A percentile compares a stretch with the other conserved stretches of the same genome.
phyloP scores from a whole-genome alignment of 495 filamentous ascomycete species.

The Niebla homalea region DNA sequence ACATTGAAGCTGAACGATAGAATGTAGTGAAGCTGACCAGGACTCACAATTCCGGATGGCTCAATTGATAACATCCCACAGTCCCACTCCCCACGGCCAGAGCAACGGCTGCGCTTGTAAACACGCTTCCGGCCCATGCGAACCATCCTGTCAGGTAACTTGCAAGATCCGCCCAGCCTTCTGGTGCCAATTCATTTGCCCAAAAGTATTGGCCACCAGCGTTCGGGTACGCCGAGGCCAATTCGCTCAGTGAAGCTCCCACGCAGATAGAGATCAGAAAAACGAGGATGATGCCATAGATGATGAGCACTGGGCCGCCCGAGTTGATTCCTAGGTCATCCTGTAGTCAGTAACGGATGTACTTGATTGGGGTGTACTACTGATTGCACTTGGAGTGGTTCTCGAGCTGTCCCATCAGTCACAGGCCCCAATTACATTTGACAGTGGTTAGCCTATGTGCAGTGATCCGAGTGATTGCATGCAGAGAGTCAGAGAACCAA shows the following conservation, averaged over 20 bases:
- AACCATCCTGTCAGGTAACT: constrained; percentile 46
- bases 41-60: constrained; percentile 43
- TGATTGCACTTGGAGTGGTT: too few species aligned
- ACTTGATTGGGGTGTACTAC: too few species aligned
- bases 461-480: too few species aligned
- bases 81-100: constrained; percentile 36
- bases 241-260: constrained; percentile 40
- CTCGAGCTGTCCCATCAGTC: too few species aligned
- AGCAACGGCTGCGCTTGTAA: constrained; percentile 45
- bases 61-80: constrained; percentile 45
- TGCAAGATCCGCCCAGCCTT: constrained; percentile 35
- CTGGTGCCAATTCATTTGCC: constrained; percentile 45
- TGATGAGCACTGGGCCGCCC: constrained; percentile 44
- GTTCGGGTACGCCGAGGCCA: constrained; percentile 46
- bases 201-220: constrained; percentile 54
- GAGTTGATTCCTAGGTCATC: constrained; percentile 35
- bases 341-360: too few species aligned
- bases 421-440: too few species aligned
- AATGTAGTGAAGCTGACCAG: neutral
- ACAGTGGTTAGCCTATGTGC: too few species aligned
- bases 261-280: constrained; percentile 41
- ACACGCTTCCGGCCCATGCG: constrained; percentile 43
- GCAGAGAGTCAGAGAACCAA: too few species aligned
- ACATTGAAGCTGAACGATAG: neutral
- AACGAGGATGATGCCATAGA: constrained; percentile 48